Conservation (phyloP, 805 yeast species). For the Yarrowia sp. region DNA sequence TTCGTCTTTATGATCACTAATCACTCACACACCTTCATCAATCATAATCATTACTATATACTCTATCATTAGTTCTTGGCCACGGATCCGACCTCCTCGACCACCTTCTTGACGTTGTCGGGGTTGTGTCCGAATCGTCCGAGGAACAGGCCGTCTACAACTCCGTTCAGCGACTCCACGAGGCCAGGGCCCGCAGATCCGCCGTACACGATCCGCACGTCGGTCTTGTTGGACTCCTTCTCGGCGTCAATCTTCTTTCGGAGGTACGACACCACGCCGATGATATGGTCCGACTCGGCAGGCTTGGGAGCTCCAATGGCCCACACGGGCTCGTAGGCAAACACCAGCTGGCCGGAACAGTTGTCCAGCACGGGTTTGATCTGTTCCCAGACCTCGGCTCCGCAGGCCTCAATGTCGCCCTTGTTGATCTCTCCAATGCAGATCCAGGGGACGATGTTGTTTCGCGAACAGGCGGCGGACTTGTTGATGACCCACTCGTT, state of each 20-base stretch:
- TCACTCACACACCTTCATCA: background rate
- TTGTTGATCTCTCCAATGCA: constrained; percentile 46
- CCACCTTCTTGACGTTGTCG: constrained; percentile 43
- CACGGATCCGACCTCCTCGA: constrained; percentile 41
- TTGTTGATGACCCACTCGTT: constrained; percentile 45
- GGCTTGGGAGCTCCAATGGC: constrained; percentile 48
- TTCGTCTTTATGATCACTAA: no score
- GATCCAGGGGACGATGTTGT: constrained; percentile 45
- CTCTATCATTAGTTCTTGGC: constrained; percentile 6
- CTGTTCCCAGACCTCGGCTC: constrained; percentile 36
- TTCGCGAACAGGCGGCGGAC: constrained; percentile 43
- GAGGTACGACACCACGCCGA: constrained; percentile 42
- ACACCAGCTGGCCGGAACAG: constrained; percentile 40
- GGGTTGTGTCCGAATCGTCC: constrained; percentile 48
- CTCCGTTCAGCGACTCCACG: constrained; percentile 41
- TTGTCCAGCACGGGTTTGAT: constrained; percentile 30
- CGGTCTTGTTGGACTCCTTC: constrained; percentile 41
- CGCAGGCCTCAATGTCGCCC: constrained; percentile 41
- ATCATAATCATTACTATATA: constrained; percentile 23
- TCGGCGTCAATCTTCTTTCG: constrained; percentile 20
- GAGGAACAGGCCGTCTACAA: constrained; percentile 47
- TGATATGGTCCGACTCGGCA: constrained; percentile 45
- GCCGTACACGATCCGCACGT: constrained; percentile 46
- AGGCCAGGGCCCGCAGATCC: constrained; percentile 48
- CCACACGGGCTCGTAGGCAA: constrained; percentile 50